A percentile compares a stretch with the other conserved stretches of the same genome.
These are phyloP conservation scores for Leccinum variicolor DNA, from an alignment of 768 basidiomycete species.

Conservation along the genomic window DNA sequence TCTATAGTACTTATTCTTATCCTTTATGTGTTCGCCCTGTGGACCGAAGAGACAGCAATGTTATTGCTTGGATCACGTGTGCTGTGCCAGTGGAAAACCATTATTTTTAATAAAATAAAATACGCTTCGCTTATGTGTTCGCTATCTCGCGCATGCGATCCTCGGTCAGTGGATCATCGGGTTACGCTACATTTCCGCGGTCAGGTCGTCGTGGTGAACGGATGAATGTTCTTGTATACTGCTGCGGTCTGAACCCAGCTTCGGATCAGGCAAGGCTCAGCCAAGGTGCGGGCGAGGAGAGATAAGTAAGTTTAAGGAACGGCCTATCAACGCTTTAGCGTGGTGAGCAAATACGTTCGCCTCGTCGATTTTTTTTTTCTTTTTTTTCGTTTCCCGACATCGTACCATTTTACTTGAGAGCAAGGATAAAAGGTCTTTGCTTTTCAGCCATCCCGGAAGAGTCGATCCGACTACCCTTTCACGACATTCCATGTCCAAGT, in stretches of 20 bases:
- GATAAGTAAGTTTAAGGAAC: too few species aligned
- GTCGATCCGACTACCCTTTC: neutral
- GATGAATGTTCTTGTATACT: neutral
- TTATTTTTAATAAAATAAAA: too few species aligned
- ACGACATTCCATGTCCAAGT: slow-evolving; percentile 18
- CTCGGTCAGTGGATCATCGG: neutral
- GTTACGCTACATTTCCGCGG: neutral
- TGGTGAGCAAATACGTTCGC: too few species aligned
- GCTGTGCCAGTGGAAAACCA: too few species aligned
- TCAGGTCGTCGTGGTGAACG: neutral
- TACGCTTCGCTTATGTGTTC: too few species aligned
- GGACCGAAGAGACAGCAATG: too few species aligned
- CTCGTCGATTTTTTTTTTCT: neutral
- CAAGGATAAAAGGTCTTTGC: neutral
- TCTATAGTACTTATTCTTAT: slow-evolving; percentile 30
- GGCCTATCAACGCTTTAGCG: too few species aligned
- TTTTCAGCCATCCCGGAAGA: neutral
- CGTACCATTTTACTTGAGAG: slow-evolving; percentile 1
- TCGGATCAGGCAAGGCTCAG: neutral
- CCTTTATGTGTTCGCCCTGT: slow-evolving; percentile 1
- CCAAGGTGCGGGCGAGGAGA: too few species aligned
- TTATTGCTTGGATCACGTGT: too few species aligned
- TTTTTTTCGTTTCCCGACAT: neutral
- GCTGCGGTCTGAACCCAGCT: too few species aligned
- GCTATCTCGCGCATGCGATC: neutral